A percentile compares a stretch with the other conserved stretches of the same genome.
These are phyloP conservation scores for Moniliophthora roreri DNA, from an alignment of 1,284 basidiomycete species.

Conservation along the genomic window DNA sequence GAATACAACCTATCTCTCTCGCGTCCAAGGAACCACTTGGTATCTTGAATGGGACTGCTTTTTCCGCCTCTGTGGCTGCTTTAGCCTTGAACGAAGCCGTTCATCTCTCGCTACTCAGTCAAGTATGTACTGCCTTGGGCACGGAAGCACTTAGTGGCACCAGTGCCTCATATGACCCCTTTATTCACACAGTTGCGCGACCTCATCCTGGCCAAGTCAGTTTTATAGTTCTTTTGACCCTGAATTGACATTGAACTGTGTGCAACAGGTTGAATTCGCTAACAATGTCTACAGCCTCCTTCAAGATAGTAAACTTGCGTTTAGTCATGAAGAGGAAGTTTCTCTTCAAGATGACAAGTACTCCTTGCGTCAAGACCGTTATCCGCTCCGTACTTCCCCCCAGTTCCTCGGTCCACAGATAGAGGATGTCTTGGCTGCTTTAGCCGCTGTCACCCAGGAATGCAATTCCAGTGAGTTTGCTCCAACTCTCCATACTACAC, in stretches of 20 bases:
- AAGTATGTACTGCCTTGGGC: conserved; percentile 85
- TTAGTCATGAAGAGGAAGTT: conserved; percentile 58
- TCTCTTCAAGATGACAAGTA: conserved; percentile 71
- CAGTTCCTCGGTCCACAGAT: conserved; percentile 88
- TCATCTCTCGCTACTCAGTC: conserved; percentile 68
- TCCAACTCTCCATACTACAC: conserved; percentile 13
- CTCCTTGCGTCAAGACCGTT: conserved; percentile 71
- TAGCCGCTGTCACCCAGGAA: conserved; percentile 68
- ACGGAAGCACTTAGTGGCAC: conserved; percentile 79
- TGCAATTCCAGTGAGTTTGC: conserved; percentile 78
- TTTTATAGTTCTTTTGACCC: not conserved
- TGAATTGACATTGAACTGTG: not conserved
- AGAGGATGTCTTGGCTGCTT: conserved; percentile 73
- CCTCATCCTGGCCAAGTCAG: conserved; percentile 82
- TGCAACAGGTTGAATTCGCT: conserved; percentile 65
- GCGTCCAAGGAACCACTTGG: conserved; percentile 78
- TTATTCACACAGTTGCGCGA: conserved; percentile 75
- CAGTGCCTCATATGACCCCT: conserved; percentile 73
- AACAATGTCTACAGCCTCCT: conserved; percentile 69
- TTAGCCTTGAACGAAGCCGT: conserved; percentile 75
- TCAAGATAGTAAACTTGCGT: conserved; percentile 69
- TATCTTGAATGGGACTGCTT: conserved; percentile 82
- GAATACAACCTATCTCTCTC: conserved; percentile 64
- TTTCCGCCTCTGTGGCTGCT: conserved; percentile 65
- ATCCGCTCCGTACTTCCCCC: conserved; percentile 75